Evolutionary conservation across 148 eudicot genomes (phyloP).

Genomic region (Heliamphora exappendiculata): DNA sequence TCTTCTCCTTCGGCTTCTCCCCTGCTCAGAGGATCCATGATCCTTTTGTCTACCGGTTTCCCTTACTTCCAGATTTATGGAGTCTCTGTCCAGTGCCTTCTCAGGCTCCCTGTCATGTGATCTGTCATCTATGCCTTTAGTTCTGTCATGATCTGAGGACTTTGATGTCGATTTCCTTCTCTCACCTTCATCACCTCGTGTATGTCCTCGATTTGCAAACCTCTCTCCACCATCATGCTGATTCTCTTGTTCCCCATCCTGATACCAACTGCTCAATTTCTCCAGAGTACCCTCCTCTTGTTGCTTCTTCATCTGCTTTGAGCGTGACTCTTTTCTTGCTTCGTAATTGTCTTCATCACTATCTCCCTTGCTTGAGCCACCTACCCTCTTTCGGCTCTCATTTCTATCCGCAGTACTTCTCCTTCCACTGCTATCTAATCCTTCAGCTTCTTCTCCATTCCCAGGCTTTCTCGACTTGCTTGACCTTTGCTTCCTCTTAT

Average conservation of each 20-base stretch:
- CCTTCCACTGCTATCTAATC: constrained; percentile 45
- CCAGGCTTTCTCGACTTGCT: constrained; percentile 50
- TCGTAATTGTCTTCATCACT: constrained; percentile 60
- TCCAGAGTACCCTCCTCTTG: constrained; percentile 70
- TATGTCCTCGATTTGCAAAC: constrained; percentile 39
- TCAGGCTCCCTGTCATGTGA: constrained; percentile 37
- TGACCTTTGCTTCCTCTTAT: constrained; percentile 51
- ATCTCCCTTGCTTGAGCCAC: constrained; percentile 52
- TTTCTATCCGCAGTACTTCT: constrained; percentile 53
- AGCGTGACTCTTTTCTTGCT: constrained; percentile 40
- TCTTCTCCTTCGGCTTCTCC: constrained; percentile 26
- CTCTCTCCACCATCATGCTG: constrained; percentile 48
- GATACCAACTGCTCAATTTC: constrained; percentile 76
- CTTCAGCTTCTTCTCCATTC: constrained; percentile 52
- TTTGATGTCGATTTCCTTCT: constrained; percentile 49
- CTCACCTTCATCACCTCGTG: constrained; percentile 48
- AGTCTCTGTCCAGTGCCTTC: constrained; percentile 40
- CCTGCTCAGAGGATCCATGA: constrained; percentile 11
- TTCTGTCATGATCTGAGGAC: constrained; percentile 45
- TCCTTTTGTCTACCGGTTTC: constrained; percentile 32
- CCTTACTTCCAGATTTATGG: constrained; percentile 31
- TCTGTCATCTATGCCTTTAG: constrained; percentile 43
- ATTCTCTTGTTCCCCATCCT: constrained; percentile 62
- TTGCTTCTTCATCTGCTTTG: constrained; percentile 46
- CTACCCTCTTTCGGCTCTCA: constrained; percentile 46